These are phyloP conservation scores for Arachis stenosperma DNA, from an alignment of 306 rosid genomes.

Conservation along the genomic window DNA sequence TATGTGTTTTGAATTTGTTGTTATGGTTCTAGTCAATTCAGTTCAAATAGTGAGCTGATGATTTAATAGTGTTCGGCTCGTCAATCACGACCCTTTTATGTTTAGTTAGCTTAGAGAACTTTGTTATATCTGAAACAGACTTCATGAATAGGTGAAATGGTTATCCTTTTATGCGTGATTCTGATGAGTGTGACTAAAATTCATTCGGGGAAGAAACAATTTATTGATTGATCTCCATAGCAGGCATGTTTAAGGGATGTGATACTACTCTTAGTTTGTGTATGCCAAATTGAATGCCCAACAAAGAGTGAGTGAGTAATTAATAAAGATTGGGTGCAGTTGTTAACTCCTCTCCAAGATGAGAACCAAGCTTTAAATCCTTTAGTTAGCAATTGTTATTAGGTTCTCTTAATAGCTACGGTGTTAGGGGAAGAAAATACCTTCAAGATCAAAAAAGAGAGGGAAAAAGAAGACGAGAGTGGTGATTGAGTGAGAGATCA, in stretches of 20 bases:
- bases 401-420: too few relatives aligned
- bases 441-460: too few relatives aligned
- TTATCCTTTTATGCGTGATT: slow-evolving; percentile 18
- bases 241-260: slow-evolving; percentile 3
- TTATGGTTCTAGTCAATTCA: not conserved
- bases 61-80: slow-evolving; percentile 24
- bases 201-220: slow-evolving; percentile 6
- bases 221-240: slow-evolving; percentile 20
- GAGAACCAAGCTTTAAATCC: too few relatives aligned
- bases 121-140: slow-evolving; percentile 16
- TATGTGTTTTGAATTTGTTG: not conserved
- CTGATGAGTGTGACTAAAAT: not conserved
- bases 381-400: too few relatives aligned
- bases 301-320: slow-evolving; percentile 10
- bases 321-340: not conserved
- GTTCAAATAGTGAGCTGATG: slow-evolving; percentile 3
- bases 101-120: slow-evolving; percentile 1
- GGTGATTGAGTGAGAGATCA: too few relatives aligned
- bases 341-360: too few relatives aligned
- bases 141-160: slow-evolving; percentile 30
- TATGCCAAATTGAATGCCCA: slow-evolving; percentile 5
- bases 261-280: slow-evolving; percentile 18
- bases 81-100: not conserved
- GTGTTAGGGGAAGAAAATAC: too few relatives aligned
- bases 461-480: too few relatives aligned